Percentiles rank a stretch among this genome's conserved stretches.
Evolutionary conservation across 2,329 filamentous ascomycete genomes (phyloP).

Genomic region (Clarireedia hainanense): DNA sequence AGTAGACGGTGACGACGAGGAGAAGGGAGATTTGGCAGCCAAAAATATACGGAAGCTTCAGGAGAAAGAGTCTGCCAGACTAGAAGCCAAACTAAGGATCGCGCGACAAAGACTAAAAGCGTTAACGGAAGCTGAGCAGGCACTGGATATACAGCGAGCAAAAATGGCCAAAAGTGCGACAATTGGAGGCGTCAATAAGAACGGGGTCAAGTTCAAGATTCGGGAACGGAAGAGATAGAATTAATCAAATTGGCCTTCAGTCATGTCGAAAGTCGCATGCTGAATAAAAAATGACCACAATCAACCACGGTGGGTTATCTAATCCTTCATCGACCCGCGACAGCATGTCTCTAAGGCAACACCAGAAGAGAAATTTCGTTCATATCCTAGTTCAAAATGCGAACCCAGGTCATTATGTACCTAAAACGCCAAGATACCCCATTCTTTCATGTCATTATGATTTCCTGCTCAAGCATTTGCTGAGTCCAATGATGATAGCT

Average conservation of each 20-base stretch:
- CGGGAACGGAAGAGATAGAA: conserved; percentile 48
- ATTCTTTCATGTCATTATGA: conserved; percentile 13
- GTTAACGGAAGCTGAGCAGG: conserved; percentile 47
- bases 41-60: conserved; percentile 34
- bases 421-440: conserved; percentile 18
- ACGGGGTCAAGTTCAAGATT: conserved; percentile 55
- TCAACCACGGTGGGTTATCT: not conserved
- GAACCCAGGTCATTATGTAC: conserved; percentile 5
- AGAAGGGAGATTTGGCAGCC: conserved; percentile 20
- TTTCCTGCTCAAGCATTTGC: conserved; percentile 41
- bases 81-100: conserved; percentile 41
- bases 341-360: conserved; percentile 6
- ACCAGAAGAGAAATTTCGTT: conserved; percentile 2
- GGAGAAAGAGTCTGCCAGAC: conserved; percentile 39
- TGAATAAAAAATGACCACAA: conserved; percentile 10
- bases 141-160: conserved; percentile 50
- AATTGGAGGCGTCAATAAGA: conserved; percentile 49
- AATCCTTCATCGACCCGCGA: conserved; percentile 8
- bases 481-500: conserved; percentile 42
- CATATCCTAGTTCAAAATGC: conserved; percentile 3
- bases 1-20: conserved; percentile 10
- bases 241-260: conserved; percentile 20
- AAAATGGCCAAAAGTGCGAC: conserved; percentile 60
- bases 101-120: conserved; percentile 47
- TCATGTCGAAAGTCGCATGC: conserved; percentile 25